Conservation (phyloP, 2,329 filamentous ascomycete species). For the Microcyclosporella mali region DNA sequence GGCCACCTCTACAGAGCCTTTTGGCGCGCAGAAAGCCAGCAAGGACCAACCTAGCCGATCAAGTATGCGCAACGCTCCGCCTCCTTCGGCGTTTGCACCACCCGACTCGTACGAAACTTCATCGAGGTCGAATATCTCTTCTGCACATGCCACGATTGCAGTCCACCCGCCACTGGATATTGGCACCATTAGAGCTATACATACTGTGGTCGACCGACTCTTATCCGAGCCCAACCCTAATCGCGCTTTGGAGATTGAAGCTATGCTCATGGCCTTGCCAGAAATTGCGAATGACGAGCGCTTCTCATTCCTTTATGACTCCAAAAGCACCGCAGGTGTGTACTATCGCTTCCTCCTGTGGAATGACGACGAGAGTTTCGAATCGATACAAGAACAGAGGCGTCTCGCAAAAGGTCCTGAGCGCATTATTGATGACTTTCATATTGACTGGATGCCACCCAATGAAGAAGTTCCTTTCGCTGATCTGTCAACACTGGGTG, state of each 20-base stretch:
- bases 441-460: conserved; percentile 70
- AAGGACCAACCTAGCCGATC: conserved; percentile 30
- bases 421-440: conserved; percentile 62
- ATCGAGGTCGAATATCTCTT: conserved; percentile 9
- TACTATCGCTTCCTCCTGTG: conserved; percentile 93
- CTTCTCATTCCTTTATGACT: conserved; percentile 92
- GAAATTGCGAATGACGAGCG: conserved; percentile 80
- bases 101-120: conserved; percentile 61
- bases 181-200: conserved; percentile 73
- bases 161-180: conserved; percentile 71
- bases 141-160: conserved; percentile 24
- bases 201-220: conserved; percentile 76
- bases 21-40: conserved; percentile 25
- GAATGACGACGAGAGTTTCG: conserved; percentile 45
- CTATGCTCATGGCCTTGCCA: conserved; percentile 78
- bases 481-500: conserved; percentile 57
- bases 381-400: conserved; percentile 33
- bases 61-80: conserved; percentile 39
- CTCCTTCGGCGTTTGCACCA: conserved; percentile 61
- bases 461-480: conserved; percentile 63
- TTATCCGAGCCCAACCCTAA: conserved; percentile 51
- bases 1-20: conserved; percentile 21
- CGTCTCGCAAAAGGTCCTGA: conserved; percentile 33
- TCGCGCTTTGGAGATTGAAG: conserved; percentile 76
- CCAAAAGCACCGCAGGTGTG: conserved; percentile 68